Percentiles rank a stretch among this genome's conserved stretches.
These are phyloP conservation scores for Diaporthe sp. DNA, from an alignment of 2,329 filamentous ascomycete species.

Conservation along the genomic window DNA sequence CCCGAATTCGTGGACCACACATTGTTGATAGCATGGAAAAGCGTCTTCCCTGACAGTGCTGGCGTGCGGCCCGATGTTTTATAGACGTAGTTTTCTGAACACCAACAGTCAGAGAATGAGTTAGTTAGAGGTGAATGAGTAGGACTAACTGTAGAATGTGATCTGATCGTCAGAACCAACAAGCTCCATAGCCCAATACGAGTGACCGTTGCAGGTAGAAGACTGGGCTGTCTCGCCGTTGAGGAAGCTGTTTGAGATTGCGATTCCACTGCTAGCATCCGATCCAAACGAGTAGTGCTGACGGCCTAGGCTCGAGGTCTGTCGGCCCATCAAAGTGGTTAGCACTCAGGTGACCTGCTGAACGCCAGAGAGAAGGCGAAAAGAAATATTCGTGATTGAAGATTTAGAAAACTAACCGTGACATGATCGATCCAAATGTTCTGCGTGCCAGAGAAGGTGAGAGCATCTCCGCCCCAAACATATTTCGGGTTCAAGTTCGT, in stretches of 20 bases:
- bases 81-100: constrained; percentile 68
- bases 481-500: constrained; percentile 56
- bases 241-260: constrained; percentile 72
- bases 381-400: too few species aligned
- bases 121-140: neutral
- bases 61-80: constrained; percentile 69
- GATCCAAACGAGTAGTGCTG: constrained; percentile 73
- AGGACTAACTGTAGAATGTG: constrained; percentile 63
- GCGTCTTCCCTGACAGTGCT: constrained; percentile 69
- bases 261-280: constrained; percentile 66
- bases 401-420: constrained; percentile 43
- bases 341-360: neutral
- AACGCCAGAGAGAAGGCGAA: neutral
- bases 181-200: constrained; percentile 73
- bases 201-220: constrained; percentile 70
- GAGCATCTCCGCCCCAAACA: constrained; percentile 38
- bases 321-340: neutral
- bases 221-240: constrained; percentile 68
- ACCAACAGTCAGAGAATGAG: neutral
- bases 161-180: constrained; percentile 67
- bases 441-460: constrained; percentile 46
- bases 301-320: constrained; percentile 70
- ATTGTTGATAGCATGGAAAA: constrained; percentile 73
- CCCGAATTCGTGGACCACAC: constrained; percentile 67
- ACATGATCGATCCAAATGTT: constrained; percentile 67